These are phyloP conservation scores for Globisporangium yorkense DNA, from an alignment of 352 stramenopile species.

Conservation along the genomic window DNA sequence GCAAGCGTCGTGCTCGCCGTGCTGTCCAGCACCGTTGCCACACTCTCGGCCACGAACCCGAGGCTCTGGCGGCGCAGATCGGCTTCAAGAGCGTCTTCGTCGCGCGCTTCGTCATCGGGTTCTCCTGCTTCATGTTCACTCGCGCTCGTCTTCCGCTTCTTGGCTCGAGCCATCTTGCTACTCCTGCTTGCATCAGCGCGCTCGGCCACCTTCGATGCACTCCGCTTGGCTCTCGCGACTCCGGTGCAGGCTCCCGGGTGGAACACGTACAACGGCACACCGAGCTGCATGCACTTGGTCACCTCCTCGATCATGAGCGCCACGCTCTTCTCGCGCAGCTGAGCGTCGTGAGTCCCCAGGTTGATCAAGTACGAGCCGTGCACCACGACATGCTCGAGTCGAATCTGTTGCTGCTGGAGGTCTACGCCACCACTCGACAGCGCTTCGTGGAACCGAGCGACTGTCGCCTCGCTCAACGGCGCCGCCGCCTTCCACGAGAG, in stretches of 20 bases:
- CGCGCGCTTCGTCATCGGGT: slow-evolving; percentile 3
- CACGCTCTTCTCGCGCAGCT: slow-evolving; percentile 27
- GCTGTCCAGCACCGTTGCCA: slow-evolving; percentile 19
- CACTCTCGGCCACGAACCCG: slow-evolving; percentile 23
- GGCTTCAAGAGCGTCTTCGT: slow-evolving; percentile 1
- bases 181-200: background rate
- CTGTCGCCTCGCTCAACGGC: slow-evolving; percentile 12
- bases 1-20: slow-evolving; percentile 27
- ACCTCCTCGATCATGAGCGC: slow-evolving; percentile 39
- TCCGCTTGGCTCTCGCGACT: slow-evolving; percentile 5
- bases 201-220: background rate
- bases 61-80: slow-evolving; percentile 13
- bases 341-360: slow-evolving; percentile 28
- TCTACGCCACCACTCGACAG: slow-evolving; percentile 3
- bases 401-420: slow-evolving; percentile 9
- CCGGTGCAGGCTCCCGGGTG: slow-evolving; percentile 32
- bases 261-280: slow-evolving; percentile 35
- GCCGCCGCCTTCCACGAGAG: slow-evolving; percentile 26
- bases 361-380: slow-evolving; percentile 47
- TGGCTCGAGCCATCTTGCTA: background rate
- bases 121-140: background rate
- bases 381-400: slow-evolving; percentile 20
- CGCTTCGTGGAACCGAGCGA: slow-evolving; percentile 16
- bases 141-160: slow-evolving; percentile 10
- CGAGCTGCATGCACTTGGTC: slow-evolving; percentile 27